Conservation (phyloP, 768 basidiomycete genomes). For the Leucosporidium yakuticum region DNA sequence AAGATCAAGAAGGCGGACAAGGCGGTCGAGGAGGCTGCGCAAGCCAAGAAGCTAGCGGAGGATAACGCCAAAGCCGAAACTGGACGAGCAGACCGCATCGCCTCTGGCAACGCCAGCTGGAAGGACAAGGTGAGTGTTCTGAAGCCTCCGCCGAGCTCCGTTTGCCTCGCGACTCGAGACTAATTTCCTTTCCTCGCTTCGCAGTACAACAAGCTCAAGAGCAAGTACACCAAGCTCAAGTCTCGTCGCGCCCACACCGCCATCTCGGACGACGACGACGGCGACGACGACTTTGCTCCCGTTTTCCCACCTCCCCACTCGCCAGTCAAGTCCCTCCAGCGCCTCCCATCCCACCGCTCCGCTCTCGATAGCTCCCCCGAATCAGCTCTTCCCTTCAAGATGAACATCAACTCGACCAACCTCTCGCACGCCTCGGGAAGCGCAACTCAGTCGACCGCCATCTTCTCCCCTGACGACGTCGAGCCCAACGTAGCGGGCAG, state of each 20-base stretch:
- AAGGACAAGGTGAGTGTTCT: not conserved
- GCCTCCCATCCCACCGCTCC: not conserved
- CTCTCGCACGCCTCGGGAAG: not conserved
- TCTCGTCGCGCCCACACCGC: too few relatives aligned
- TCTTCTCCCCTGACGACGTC: too few relatives aligned
- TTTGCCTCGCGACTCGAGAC: too few relatives aligned
- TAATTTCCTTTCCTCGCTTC: not conserved
- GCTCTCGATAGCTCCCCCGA: not conserved
- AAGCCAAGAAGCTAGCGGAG: too few relatives aligned
- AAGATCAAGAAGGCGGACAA: constrained; percentile 1
- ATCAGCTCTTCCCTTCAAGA: not conserved
- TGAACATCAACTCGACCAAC: not conserved
- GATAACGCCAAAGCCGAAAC: too few relatives aligned
- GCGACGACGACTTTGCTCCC: too few relatives aligned
- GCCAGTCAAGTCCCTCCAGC: not conserved
- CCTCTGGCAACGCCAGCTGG: not conserved
- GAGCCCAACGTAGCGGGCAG: too few relatives aligned
- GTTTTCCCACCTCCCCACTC: not conserved
- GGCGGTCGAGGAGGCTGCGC: not conserved
- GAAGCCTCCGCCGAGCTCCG: not conserved
- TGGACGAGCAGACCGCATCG: too few relatives aligned
- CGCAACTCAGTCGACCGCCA: not conserved
- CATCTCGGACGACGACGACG: too few relatives aligned
- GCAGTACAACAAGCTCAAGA: not conserved
- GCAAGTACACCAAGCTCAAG: not conserved